Evolutionary conservation across 1,284 basidiomycete genomes (phyloP).

Genomic region (Peniophora sp.): DNA sequence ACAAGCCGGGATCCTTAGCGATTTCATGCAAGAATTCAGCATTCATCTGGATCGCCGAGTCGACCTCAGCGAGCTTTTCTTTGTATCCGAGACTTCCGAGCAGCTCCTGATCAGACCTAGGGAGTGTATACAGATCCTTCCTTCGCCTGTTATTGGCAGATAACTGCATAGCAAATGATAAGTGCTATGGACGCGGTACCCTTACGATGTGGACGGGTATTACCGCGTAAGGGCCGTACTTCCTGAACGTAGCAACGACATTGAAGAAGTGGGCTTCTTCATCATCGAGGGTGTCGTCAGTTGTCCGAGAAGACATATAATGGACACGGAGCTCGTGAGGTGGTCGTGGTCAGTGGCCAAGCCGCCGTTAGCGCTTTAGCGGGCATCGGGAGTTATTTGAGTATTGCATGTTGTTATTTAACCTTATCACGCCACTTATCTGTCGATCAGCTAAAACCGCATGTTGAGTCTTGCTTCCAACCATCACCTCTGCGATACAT

Average conservation of each 20-base stretch:
- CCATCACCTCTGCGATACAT: no score
- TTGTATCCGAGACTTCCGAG: conserved; percentile 59
- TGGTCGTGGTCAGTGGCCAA: no score
- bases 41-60: conserved; percentile 63
- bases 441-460: no score
- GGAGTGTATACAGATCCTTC: conserved; percentile 61
- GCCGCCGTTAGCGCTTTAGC: no score
- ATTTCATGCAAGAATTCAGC: conserved; percentile 61
- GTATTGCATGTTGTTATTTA: no score
- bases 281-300: conserved; percentile 24
- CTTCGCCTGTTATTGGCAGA: conserved; percentile 67
- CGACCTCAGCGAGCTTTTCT: conserved; percentile 57
- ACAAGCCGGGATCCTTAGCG: conserved; percentile 66
- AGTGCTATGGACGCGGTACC: background rate
- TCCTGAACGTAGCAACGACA: conserved; percentile 58
- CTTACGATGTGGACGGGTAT: background rate
- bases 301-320: conserved; percentile 1
- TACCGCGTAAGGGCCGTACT: conserved; percentile 62
- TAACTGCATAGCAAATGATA: conserved; percentile 37
- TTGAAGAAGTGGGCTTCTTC: conserved; percentile 62
- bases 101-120: conserved; percentile 51
- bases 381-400: no score
- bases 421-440: background rate
- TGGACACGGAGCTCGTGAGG: no score
- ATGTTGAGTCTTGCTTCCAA: no score